phyloP scores from a whole-genome alignment of 2,329 filamentous ascomycete genomes.

The Raffaelea albimanens region DNA sequence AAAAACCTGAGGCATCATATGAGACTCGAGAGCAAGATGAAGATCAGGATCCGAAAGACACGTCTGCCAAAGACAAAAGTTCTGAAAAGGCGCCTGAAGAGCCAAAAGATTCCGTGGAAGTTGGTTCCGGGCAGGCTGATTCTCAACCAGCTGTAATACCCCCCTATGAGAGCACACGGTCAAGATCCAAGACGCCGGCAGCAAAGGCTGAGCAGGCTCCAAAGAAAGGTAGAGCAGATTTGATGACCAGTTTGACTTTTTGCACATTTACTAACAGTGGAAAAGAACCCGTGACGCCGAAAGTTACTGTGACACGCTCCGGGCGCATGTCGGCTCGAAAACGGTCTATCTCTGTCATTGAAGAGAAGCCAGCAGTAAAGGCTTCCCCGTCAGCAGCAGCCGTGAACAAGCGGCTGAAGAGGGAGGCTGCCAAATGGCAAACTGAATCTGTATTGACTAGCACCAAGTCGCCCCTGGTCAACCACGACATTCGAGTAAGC shows the following conservation, averaged over 20 bases:
- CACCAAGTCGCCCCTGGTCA: slow-evolving; percentile 23
- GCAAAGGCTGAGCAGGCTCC: neutral
- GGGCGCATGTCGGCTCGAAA: slow-evolving; percentile 1
- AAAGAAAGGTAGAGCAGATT: neutral
- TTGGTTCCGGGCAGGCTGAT: no score
- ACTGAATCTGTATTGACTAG: slow-evolving; percentile 24
- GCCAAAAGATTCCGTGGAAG: no score
- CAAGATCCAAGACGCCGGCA: neutral
- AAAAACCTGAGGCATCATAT: neutral
- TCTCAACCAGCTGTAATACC: no score
- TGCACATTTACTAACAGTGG: no score
- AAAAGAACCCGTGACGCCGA: neutral
- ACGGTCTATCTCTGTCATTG: neutral
- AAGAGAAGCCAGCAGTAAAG: neutral
- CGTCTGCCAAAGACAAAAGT: no score
- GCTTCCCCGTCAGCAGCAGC: neutral
- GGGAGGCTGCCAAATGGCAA: slow-evolving; percentile 14
- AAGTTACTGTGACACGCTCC: slow-evolving; percentile 1
- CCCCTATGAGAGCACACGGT: neutral
- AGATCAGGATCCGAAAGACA: neutral
- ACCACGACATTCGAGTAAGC: slow-evolving; percentile 24
- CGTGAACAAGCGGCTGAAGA: slow-evolving; percentile 8
- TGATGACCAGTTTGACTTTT: no score
- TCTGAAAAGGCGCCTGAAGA: no score
- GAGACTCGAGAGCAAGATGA: neutral